Evolutionary conservation across 805 yeast genomes (phyloP).

Genomic region (Metschnikowia proteae): DNA sequence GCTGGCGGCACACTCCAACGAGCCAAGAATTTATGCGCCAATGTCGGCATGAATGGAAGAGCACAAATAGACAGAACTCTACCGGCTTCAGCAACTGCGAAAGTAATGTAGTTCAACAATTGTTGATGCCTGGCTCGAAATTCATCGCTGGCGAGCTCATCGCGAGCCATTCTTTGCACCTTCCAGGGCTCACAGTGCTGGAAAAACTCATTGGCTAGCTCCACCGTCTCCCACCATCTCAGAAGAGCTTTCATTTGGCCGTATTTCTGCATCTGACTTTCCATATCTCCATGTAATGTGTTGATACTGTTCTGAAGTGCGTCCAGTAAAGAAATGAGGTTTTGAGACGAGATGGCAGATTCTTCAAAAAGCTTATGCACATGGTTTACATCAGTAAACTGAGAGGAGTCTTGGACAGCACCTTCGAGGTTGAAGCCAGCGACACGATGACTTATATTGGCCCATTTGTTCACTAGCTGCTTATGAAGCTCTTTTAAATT

Average conservation of each 20-base stretch:
- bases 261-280: slow-evolving; percentile 41
- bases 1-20: slow-evolving; percentile 48
- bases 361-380: neutral
- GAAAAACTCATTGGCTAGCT: slow-evolving; percentile 60
- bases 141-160: slow-evolving; percentile 18
- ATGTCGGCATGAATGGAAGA: slow-evolving; percentile 69
- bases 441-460: slow-evolving; percentile 71
- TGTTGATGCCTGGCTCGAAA: slow-evolving; percentile 8
- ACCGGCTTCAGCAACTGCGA: slow-evolving; percentile 63
- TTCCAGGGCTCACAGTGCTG: slow-evolving; percentile 79
- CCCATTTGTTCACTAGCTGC: slow-evolving; percentile 74
- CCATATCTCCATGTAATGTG: slow-evolving; percentile 29
- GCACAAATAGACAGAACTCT: slow-evolving; percentile 64
- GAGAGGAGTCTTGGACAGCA: slow-evolving; percentile 31
- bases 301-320: slow-evolving; percentile 10
- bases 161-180: slow-evolving; percentile 26
- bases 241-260: slow-evolving; percentile 55
- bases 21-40: slow-evolving; percentile 56
- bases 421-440: slow-evolving; percentile 64
- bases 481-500: slow-evolving; percentile 52
- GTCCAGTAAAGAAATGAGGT: slow-evolving; percentile 4
- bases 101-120: slow-evolving; percentile 50
- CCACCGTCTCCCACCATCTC: slow-evolving; percentile 56
- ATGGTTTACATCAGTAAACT: neutral
- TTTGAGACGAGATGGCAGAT: neutral